These are phyloP conservation scores for Leccinum variicolor DNA, from an alignment of 768 basidiomycete species.

Conservation along the genomic window DNA sequence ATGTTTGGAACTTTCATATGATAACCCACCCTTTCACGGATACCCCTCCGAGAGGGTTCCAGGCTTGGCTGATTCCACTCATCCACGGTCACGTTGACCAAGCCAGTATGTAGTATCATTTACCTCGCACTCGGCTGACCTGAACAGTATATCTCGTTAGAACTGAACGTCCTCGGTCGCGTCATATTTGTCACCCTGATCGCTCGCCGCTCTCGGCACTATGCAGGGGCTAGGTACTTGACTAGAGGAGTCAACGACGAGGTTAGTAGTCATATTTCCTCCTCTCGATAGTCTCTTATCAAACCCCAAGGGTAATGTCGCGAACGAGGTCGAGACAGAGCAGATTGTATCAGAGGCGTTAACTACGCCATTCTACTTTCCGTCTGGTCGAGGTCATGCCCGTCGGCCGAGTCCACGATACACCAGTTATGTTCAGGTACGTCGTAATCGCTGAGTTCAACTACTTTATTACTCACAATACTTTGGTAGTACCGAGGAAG, in stretches of 20 bases:
- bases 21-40: conserved; percentile 64
- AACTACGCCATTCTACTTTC: conserved; percentile 86
- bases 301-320: conserved; percentile 79
- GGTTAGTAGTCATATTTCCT: conserved; percentile 36
- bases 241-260: conserved; percentile 94
- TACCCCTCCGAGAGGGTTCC: conserved; percentile 40
- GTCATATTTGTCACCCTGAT: conserved; percentile 94
- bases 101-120: conserved; percentile 69
- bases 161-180: conserved; percentile 85
- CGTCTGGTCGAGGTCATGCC: conserved; percentile 36
- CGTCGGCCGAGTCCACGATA: conserved; percentile 78
- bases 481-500: conserved; percentile 79
- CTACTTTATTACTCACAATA: not conserved
- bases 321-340: conserved; percentile 98
- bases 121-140: not conserved
- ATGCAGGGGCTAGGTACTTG: conserved; percentile 91
- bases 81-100: conserved; percentile 98
- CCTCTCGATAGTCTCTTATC: not conserved
- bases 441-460: not conserved
- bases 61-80: conserved; percentile 86
- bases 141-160: conserved; percentile 37
- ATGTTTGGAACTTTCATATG: conserved; percentile 94
- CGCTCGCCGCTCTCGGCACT: conserved; percentile 90
- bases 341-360: conserved; percentile 92
- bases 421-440: conserved; percentile 91